These are phyloP conservation scores for Aristolochia californica DNA, from an alignment of 164 flowering plant genomes.

Conservation along the genomic window DNA sequence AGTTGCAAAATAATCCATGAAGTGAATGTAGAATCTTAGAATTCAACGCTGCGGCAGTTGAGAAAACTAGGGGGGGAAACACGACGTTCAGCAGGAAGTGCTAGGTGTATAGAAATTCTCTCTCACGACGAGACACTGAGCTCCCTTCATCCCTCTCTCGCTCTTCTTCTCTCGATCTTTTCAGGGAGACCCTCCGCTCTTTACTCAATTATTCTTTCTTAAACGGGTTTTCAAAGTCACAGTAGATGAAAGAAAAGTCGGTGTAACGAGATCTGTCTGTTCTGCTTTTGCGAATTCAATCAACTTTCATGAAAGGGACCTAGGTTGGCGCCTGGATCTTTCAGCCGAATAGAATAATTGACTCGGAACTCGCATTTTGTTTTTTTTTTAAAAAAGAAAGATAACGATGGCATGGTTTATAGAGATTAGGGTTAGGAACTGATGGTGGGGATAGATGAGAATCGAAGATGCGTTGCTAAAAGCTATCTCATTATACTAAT, in stretches of 20 bases:
- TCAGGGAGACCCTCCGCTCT: conserved; percentile 5
- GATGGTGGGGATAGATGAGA: not conserved
- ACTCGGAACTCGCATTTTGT: not conserved
- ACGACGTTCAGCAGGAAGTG: no score
- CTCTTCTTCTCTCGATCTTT: conserved; percentile 6
- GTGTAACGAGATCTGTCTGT: not conserved
- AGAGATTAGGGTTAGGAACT: conserved; percentile 1
- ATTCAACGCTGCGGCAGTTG: no score
- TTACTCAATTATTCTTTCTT: conserved; percentile 8
- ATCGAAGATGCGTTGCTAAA: no score
- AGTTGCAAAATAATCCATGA: no score
- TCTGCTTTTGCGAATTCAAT: conserved; percentile 2
- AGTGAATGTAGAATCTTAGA: no score
- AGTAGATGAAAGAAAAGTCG: not conserved
- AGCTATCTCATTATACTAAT: no score
- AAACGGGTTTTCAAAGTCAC: not conserved
- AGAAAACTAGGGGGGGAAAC: no score
- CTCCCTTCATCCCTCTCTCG: conserved; percentile 7
- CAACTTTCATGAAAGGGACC: conserved; percentile 3
- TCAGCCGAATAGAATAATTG: not conserved
- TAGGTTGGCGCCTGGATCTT: not conserved
- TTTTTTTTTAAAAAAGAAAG: no score
- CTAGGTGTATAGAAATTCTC: conserved; percentile 3
- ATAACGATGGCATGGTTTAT: no score
- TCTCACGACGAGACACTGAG: no score